Percentiles rank a stretch among this genome's conserved stretches.
phyloP scores from a whole-genome alignment of 2,329 filamentous ascomycete genomes.

The Cadophora sp. region DNA sequence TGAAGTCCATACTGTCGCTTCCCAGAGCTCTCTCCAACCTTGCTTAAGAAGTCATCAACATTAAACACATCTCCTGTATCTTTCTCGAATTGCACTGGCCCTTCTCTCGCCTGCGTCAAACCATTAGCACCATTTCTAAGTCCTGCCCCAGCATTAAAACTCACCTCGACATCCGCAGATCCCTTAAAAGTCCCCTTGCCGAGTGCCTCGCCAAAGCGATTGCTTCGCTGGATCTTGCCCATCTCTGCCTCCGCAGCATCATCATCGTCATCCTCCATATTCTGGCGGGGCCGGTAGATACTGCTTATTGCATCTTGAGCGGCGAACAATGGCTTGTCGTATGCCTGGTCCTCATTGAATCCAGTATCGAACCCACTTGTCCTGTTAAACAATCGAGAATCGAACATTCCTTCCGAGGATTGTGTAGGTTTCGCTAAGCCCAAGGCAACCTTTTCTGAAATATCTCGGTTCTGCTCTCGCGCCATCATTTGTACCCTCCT shows the following conservation, averaged over 20 bases:
- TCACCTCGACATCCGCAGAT: slow-evolving; percentile 79
- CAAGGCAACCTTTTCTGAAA: slow-evolving; percentile 94
- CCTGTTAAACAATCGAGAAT: slow-evolving; percentile 94
- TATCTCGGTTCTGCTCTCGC: slow-evolving; percentile 93
- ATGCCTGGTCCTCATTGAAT: slow-evolving; percentile 97
- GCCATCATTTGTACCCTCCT: slow-evolving; percentile 91
- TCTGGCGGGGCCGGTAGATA: slow-evolving; percentile 85
- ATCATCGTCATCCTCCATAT: slow-evolving; percentile 77
- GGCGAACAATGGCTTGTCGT: slow-evolving; percentile 96
- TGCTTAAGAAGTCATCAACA: slow-evolving; percentile 90
- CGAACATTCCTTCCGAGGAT: slow-evolving; percentile 93
- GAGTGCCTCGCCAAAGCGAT: slow-evolving; percentile 81
- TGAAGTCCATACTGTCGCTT: slow-evolving; percentile 82
- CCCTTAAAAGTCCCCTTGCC: slow-evolving; percentile 93
- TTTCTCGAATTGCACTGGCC: slow-evolving; percentile 96
- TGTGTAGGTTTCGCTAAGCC: slow-evolving; percentile 95
- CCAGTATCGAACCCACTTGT: slow-evolving; percentile 88
- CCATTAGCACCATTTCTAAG: slow-evolving; percentile 28
- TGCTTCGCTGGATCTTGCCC: slow-evolving; percentile 85
- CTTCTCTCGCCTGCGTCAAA: slow-evolving; percentile 70
- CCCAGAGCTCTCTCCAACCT: slow-evolving; percentile 67
- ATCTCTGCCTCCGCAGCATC: slow-evolving; percentile 83
- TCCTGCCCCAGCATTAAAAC: slow-evolving; percentile 39
- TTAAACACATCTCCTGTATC: slow-evolving; percentile 87
- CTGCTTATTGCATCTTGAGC: slow-evolving; percentile 93